These are phyloP conservation scores for Alternaria arbusti DNA, from an alignment of 2,329 filamentous ascomycete species.

Conservation along the genomic window DNA sequence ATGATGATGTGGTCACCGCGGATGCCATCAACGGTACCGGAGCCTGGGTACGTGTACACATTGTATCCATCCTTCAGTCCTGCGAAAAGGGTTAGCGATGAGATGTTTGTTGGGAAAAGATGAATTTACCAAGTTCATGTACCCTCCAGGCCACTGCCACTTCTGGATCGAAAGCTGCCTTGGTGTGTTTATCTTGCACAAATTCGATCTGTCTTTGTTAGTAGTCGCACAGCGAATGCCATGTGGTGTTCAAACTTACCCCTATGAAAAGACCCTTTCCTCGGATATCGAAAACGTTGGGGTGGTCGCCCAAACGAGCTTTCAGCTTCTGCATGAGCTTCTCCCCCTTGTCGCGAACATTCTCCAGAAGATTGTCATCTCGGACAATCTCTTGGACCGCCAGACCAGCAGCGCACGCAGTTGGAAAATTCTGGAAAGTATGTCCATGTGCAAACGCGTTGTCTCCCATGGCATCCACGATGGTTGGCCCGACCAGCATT, in stretches of 20 bases:
- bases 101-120: background rate
- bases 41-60: conserved; percentile 69
- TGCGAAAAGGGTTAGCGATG: conserved; percentile 25
- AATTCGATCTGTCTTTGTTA: conserved; percentile 60
- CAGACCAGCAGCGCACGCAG: conserved; percentile 66
- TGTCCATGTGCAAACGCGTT: conserved; percentile 65
- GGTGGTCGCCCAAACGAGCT: conserved; percentile 51
- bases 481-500: conserved; percentile 60
- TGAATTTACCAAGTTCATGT: conserved; percentile 56
- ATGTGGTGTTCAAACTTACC: conserved; percentile 48
- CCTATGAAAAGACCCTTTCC: conserved; percentile 66
- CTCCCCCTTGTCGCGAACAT: conserved; percentile 62
- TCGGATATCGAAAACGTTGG: conserved; percentile 66
- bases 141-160: conserved; percentile 56
- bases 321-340: conserved; percentile 56
- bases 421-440: conserved; percentile 68
- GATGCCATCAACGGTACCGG: conserved; percentile 65
- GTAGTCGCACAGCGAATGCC: background rate
- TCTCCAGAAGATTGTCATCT: conserved; percentile 64
- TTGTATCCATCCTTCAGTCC: conserved; percentile 53
- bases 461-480: conserved; percentile 57
- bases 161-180: conserved; percentile 59
- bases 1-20: conserved; percentile 73
- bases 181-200: conserved; percentile 61
- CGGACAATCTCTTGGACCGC: conserved; percentile 67